Percentiles rank a stretch among this genome's conserved stretches.
Evolutionary conservation across 768 basidiomycete genomes (phyloP).

Genomic region (Favolaschia claudopus): DNA sequence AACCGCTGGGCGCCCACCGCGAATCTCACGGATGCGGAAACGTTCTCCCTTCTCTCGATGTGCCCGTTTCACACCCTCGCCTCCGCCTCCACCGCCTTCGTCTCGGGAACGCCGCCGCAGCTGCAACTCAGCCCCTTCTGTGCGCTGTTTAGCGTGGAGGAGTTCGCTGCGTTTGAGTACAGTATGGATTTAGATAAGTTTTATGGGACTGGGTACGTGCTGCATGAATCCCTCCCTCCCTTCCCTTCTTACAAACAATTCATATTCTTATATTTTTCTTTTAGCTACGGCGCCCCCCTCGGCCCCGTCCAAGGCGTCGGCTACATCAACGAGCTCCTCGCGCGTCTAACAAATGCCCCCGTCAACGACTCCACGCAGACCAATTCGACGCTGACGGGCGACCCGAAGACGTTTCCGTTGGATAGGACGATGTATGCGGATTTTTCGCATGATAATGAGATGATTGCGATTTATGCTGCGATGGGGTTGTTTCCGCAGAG

Average conservation of each 20-base stretch:
- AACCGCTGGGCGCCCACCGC: conserved; percentile 70
- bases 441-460: conserved; percentile 88
- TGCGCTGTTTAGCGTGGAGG: conserved; percentile 64
- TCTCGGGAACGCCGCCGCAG: no score
- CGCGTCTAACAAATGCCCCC: conserved; percentile 70
- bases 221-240: no score
- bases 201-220: conserved; percentile 81
- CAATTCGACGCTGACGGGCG: conserved; percentile 73
- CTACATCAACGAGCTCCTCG: conserved; percentile 88
- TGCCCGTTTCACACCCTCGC: conserved; percentile 82
- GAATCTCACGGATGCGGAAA: conserved; percentile 60
- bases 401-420: conserved; percentile 75
- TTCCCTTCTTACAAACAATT: no score
- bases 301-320: conserved; percentile 87
- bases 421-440: conserved; percentile 73
- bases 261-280: no score
- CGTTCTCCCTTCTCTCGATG: conserved; percentile 68
- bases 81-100: conserved; percentile 3
- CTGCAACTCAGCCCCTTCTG: conserved; percentile 81
- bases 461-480: conserved; percentile 78
- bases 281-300: conserved; percentile 71
- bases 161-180: conserved; percentile 76
- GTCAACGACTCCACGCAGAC: conserved; percentile 78
- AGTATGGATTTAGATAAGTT: conserved; percentile 78
- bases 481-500: conserved; percentile 63